Evolutionary conservation across 768 basidiomycete species (phyloP).

Genomic region (Tricholoma sp.): DNA sequence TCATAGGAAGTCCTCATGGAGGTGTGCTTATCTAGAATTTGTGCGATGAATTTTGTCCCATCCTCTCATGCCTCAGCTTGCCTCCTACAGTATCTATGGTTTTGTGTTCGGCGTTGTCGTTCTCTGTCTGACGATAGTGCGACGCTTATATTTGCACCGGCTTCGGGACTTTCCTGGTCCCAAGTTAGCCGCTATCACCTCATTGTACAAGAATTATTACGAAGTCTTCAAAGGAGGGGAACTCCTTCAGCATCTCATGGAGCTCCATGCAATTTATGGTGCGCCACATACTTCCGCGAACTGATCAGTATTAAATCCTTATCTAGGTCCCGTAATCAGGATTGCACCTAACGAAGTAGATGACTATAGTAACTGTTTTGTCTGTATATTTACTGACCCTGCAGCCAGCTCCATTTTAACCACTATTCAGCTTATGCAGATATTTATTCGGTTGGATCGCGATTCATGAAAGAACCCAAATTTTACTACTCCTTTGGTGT

Average conservation of each 20-base stretch:
- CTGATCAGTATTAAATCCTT: not conserved
- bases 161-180: slow-evolving; percentile 31
- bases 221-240: slow-evolving; percentile 29
- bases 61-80: not conserved
- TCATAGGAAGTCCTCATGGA: not conserved
- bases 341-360: slow-evolving; percentile 35
- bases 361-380: not conserved
- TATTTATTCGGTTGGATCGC: slow-evolving; percentile 30
- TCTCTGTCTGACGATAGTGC: slow-evolving; percentile 10
- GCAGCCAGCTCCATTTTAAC: slow-evolving; percentile 32
- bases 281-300: not conserved
- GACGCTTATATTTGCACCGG: slow-evolving; percentile 27
- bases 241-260: slow-evolving; percentile 23
- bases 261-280: slow-evolving; percentile 31
- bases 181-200: slow-evolving; percentile 25
- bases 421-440: slow-evolving; percentile 26
- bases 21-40: slow-evolving; percentile 4
- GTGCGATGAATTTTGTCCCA: not conserved
- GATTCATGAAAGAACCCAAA: slow-evolving; percentile 32
- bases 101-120: slow-evolving; percentile 6
- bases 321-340: slow-evolving; percentile 31
- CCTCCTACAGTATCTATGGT: not conserved
- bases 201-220: slow-evolving; percentile 29
- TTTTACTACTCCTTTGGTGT: slow-evolving; percentile 35
- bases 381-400: not conserved